Percentiles rank a stretch among this genome's conserved stretches.
These are phyloP conservation scores for Rhodotorula sp. DNA, from an alignment of 1,284 basidiomycete species.

Conservation along the genomic window DNA sequence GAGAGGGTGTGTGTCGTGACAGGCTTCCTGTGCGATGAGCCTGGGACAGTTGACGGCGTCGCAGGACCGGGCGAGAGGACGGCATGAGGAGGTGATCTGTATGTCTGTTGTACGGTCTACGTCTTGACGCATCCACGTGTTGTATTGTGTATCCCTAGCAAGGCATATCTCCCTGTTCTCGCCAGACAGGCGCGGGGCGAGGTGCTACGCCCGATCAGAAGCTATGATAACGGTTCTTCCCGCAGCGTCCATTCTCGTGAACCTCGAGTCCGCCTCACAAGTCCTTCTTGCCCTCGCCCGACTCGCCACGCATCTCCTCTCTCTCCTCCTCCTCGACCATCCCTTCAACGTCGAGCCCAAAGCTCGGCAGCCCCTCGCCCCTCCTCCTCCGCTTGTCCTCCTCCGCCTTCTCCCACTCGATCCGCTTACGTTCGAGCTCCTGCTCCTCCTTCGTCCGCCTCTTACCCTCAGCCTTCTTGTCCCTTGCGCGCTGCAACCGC, in stretches of 20 bases:
- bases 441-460: slow-evolving; percentile 24
- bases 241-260: not conserved
- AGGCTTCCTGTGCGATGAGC: slow-evolving; percentile 32
- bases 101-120: too few relatives aligned
- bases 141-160: too few relatives aligned
- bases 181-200: too few relatives aligned
- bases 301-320: slow-evolving; percentile 1
- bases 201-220: not conserved
- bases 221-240: not conserved
- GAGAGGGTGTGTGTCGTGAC: slow-evolving; percentile 32
- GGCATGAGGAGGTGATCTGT: not conserved
- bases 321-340: slow-evolving; percentile 32
- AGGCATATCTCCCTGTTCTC: too few relatives aligned
- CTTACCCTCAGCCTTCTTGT: slow-evolving; percentile 12
- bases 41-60: not conserved
- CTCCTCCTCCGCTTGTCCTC: slow-evolving; percentile 26
- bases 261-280: not conserved
- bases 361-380: slow-evolving; percentile 27
- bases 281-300: slow-evolving; percentile 11
- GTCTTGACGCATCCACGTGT: too few relatives aligned
- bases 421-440: slow-evolving; percentile 15
- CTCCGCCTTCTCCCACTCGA: slow-evolving; percentile 24
- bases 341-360: slow-evolving; percentile 34
- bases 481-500: slow-evolving; percentile 21
- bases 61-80: not conserved